Conservation (phyloP, 2,329 filamentous ascomycete species). For the Emydomyces testavorans region DNA sequence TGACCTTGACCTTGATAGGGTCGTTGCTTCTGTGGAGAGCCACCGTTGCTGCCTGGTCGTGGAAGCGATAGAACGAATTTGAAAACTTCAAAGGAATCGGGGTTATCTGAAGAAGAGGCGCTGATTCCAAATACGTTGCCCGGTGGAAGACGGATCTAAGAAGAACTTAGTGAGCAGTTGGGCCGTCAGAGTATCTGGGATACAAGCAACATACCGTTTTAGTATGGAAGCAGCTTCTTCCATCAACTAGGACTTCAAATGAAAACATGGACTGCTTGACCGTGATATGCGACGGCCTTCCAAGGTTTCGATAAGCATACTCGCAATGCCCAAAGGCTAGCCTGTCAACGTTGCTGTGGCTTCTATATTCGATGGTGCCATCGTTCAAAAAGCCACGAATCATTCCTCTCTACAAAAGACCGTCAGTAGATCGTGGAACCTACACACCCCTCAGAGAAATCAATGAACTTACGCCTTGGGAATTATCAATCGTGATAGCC, state of each 20-base stretch:
- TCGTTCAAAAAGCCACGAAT: slow-evolving; percentile 92
- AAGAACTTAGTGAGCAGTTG: no score
- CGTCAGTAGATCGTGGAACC: not conserved
- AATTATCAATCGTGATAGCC: slow-evolving; percentile 73
- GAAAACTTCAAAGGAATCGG: slow-evolving; percentile 90
- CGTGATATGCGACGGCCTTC: slow-evolving; percentile 67
- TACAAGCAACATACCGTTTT: slow-evolving; percentile 44
- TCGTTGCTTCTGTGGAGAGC: slow-evolving; percentile 18
- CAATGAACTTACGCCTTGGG: slow-evolving; percentile 44
- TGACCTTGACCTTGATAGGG: slow-evolving; percentile 18
- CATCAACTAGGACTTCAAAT: slow-evolving; percentile 73
- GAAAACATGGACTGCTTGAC: slow-evolving; percentile 53
- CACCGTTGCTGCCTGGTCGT: slow-evolving; percentile 27
- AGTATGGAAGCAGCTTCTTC: slow-evolving; percentile 69
- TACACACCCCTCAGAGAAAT: not conserved
- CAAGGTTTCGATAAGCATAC: slow-evolving; percentile 83
- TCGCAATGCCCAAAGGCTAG: slow-evolving; percentile 89
- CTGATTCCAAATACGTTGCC: slow-evolving; percentile 81
- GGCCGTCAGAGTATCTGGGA: no score
- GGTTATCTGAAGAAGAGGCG: slow-evolving; percentile 77
- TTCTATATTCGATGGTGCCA: slow-evolving; percentile 65
- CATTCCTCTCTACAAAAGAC: slow-evolving; percentile 44
- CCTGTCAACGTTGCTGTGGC: slow-evolving; percentile 64
- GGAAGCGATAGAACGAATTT: slow-evolving; percentile 62
- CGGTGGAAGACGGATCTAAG: slow-evolving; percentile 58